Percentiles rank a stretch among this genome's conserved stretches.
phyloP scores from a whole-genome alignment of 1,284 basidiomycete species.

The Cryptococcus sp. region DNA sequence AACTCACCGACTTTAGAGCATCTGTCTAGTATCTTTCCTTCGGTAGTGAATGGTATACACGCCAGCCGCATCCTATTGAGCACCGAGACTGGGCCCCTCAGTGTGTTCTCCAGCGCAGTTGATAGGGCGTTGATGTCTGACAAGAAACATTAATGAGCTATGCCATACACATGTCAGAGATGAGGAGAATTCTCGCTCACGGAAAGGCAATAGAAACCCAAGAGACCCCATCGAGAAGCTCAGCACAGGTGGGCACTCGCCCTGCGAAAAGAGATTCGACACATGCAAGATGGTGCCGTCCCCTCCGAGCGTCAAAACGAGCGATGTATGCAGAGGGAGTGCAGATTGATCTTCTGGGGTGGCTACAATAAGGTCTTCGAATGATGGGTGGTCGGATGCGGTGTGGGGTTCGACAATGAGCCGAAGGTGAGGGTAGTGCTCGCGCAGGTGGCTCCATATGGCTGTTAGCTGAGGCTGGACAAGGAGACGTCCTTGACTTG shows the following conservation, averaged over 20 bases:
- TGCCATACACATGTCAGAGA: not conserved
- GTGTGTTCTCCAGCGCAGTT: constrained; percentile 71
- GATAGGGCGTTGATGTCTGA: constrained; percentile 52
- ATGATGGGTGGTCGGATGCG: constrained; percentile 35
- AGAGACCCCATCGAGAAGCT: constrained; percentile 96
- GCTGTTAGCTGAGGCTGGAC: not conserved
- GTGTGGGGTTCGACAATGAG: constrained; percentile 45
- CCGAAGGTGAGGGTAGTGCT: constrained; percentile 28
- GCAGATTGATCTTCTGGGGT: constrained; percentile 24
- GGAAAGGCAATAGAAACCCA: constrained; percentile 90
- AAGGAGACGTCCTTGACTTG: constrained; percentile 54
- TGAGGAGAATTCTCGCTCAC: constrained; percentile 54
- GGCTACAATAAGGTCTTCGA: constrained; percentile 33
- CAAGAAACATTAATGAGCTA: not conserved
- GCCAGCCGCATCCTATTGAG: constrained; percentile 81
- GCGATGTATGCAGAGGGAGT: constrained; percentile 56
- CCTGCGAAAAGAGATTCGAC: constrained; percentile 79
- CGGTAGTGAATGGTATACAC: constrained; percentile 67
- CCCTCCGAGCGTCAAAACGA: constrained; percentile 88
- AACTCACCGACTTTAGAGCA: constrained; percentile 27
- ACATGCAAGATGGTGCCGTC: constrained; percentile 95
- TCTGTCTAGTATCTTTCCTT: constrained; percentile 57
- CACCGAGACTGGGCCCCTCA: constrained; percentile 54
- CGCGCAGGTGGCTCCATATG: constrained; percentile 28
- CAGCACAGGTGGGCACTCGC: constrained; percentile 87